A percentile compares a stretch with the other conserved stretches of the same genome.
These are phyloP conservation scores for Plenodomus lindquistii DNA, from an alignment of 2,329 filamentous ascomycete genomes.

Conservation along the genomic window DNA sequence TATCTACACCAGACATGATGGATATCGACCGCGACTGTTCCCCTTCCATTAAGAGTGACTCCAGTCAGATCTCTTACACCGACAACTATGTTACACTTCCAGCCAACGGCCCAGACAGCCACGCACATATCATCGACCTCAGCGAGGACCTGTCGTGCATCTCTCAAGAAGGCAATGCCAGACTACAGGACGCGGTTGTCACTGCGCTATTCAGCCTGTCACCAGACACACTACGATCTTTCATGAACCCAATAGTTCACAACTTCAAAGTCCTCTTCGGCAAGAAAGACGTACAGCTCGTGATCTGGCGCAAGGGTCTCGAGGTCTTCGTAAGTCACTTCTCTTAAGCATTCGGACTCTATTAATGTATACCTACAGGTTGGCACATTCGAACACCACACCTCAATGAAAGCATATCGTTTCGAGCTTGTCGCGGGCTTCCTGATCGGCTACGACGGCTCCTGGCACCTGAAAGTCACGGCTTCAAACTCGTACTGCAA, in stretches of 20 bases:
- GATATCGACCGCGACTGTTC: neutral
- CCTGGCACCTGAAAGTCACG: constrained; percentile 16
- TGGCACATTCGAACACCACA: constrained; percentile 18
- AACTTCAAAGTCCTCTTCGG: constrained; percentile 20
- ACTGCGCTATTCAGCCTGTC: constrained; percentile 17
- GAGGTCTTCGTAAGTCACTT: constrained; percentile 19
- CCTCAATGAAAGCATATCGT: constrained; percentile 5
- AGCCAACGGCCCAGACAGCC: neutral
- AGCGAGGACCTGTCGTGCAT: neutral
- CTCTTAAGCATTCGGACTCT: neutral
- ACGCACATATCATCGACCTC: constrained; percentile 15
- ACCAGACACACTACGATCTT: constrained; percentile 1
- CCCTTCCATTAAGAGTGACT: constrained; percentile 1
- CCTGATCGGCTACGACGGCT: constrained; percentile 22
- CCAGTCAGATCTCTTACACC: constrained; percentile 2
- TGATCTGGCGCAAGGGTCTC: constrained; percentile 24
- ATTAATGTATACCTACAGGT: constrained; percentile 6
- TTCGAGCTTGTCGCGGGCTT: constrained; percentile 23
- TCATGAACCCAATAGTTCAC: constrained; percentile 13
- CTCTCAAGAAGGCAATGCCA: neutral
- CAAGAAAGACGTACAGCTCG: constrained; percentile 13
- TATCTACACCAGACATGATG: neutral
- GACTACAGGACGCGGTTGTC: constrained; percentile 21
- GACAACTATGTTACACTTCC: constrained; percentile 10
- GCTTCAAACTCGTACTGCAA: constrained; percentile 15